Evolutionary conservation across 805 yeast genomes (phyloP), one percentile per base, ranked within the genome.

Genomic region (Cyberlindnera japonica): DNA sequence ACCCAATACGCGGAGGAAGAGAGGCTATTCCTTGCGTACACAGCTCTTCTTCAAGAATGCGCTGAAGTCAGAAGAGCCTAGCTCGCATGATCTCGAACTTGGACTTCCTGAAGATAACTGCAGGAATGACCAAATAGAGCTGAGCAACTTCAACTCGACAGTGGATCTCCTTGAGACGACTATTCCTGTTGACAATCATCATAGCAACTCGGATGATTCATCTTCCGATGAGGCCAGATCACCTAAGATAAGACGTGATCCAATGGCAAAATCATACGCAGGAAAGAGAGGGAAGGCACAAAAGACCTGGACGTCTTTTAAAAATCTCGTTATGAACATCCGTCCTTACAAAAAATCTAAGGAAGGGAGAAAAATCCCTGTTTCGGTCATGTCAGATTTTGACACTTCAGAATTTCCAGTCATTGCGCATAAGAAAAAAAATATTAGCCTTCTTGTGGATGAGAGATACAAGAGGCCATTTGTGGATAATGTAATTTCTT

Each of bases 301-400:
- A 20, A 38, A 50, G 42, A 40, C 29, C 33, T 33, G 51, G 37
- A 29, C 27, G 3, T 32, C 46, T 29, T 23, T 66, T 5, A 63
- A 61, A 42, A 59, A 74, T 38, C 53, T 61, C 20, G 25, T 79
- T 3, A 39, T 76, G 25, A 81, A 83, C 26, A 65, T 67, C 12
- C 55, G 67, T 19, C 66, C 69, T 9, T 54, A 67, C 12, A 72
- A 77, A 8, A 75, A 77, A 14, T 72, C 93, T 0, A 70, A 68
- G 30, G 72, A 79, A 33, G 97, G 97, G 3, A 68, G 98, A 45
- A 65, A 70, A 25, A 74, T 90, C n/a, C 95, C 96, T 0, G 58
- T 88, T 6, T 64, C 75, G 1, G 53, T 79, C 13, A 64, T 71
- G 39, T 62, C 69, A 17, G 60, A 59, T 3, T 59, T 55, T 25